Base-by-base conservation (phyloP, 2,329 filamentous ascomycete species). In the Aureobasidium sp. region DNA sequence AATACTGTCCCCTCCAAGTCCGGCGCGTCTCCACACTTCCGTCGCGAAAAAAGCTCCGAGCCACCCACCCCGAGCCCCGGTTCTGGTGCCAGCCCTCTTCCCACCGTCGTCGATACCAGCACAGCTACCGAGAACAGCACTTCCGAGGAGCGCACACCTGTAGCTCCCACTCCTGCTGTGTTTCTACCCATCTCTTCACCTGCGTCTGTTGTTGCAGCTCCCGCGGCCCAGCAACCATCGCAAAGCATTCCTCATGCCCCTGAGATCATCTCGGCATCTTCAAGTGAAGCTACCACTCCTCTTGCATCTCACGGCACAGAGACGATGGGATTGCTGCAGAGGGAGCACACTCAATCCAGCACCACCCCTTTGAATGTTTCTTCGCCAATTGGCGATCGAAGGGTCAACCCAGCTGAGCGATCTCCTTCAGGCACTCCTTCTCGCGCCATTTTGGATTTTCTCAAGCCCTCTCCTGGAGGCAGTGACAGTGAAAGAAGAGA, bases 1-100 rank as follows among this genome's bases (percentile, higher is more conserved):
- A 97, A 97, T 66, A 98, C 93, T 3, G 77, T 97, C 12, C 93
- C 93, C 0, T 93, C 91, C 0, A 95, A 95, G 66, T 93, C 89
- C 6, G 82, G 81, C 90, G 75, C 80, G 35, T 78, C 83, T 1
- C 79, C 79, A 5, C 79, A 86, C n/a, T 86, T 90, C 61, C 22
- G 42, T 22, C 60, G 64, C 10, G 64, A 80, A 27, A 77, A 77
- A 61, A 70, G 76, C 32, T 74, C 77, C 4, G 75, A 79, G 27
- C 70, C 79, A 17, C 72, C 76, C 8, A 75, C 78, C 0, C 74
- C 77, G 8, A 73, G 56, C 30, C 55, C 61, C 10, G 56, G 56
- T 24, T 40, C 48, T 32, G 56, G 56, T 17, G 17, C 48, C 11
- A 34, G 32, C 16, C 53, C 51, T 24, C 56, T 53, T 11, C 41